Base-by-base conservation (phyloP, 345 rosid species). In the Populus pruinosa region DNA sequence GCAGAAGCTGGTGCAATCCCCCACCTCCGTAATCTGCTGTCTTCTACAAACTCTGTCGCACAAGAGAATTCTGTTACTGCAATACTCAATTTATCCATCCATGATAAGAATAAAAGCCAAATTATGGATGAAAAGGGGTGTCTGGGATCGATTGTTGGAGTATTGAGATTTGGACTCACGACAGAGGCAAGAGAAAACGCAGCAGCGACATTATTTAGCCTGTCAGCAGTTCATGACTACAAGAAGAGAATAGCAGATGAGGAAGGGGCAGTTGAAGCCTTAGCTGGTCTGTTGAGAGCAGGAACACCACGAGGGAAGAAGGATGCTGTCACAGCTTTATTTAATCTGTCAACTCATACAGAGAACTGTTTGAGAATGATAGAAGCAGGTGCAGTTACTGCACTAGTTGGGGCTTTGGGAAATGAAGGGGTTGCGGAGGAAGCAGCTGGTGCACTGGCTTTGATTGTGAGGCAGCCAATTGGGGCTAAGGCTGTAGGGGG, bases 181-280 rank as follows among this genome's bases (percentile, higher is more conserved):
- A 91, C 89, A 23, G 95, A 91, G 67, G 94, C 95, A 0, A 91
- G 93, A 83, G 97, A 96, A 84, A 96, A 96, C 64, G 99, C 98
- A 21, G 97, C 98, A 2, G 98, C 98, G 0, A 94, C 98, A 13
- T 76, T 96, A 82, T 94, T 96, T 61, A 96, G 98, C 85, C 87
- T 96, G 64, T 94, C 97, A 41, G 91, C 97, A 0, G 95, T 96
- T 71, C 97, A 94, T 53, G 97, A 91, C 69, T 92, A 96, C 81
- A 96, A 96, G 89, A 96, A 87, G 89, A 90, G 84, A 79, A 94
- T 92, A 67, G 97, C 92, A 0, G 85, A 85, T 56, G 91, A 91
- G 72, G 87, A 39, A 33, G 88, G 90, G 0, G 93, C 97, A 3
- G 86, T 94, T 12, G 95, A 89, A 83, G 95, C 99, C 62, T 82